Percentiles rank a stretch among this genome's conserved stretches.
phyloP scores from a whole-genome alignment of 139 green algal species.

The Tetradesmus lagerheimii region DNA sequence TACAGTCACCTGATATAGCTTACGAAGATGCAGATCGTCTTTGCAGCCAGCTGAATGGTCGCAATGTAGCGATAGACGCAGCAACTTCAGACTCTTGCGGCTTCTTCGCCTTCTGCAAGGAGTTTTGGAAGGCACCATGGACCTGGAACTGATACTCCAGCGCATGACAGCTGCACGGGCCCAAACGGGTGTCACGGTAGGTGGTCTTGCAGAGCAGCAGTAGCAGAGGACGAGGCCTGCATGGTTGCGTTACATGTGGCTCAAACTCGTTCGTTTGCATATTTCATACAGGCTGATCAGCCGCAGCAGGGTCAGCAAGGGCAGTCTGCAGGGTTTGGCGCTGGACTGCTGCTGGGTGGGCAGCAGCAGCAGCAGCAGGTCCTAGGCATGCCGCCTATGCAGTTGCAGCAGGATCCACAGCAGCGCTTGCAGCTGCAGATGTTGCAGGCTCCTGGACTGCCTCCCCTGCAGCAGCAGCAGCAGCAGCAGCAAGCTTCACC shows the following conservation, averaged over 20 bases:
- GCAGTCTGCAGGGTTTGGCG: neutral
- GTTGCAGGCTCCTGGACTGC: neutral
- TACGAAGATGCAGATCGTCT: neutral
- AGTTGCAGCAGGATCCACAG: neutral
- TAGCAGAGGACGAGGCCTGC: neutral
- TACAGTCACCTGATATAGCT: too few relatives aligned
- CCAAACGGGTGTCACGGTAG: neutral
- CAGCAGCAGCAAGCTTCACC: neutral
- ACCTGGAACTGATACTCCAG: neutral
- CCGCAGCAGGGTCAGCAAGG: neutral
- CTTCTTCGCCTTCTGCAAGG: neutral
- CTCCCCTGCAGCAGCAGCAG: slow-evolving; percentile 5
- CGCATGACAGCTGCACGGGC: neutral
- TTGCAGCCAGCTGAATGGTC: neutral
- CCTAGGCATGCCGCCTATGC: neutral
- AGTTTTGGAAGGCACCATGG: neutral
- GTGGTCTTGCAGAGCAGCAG: neutral
- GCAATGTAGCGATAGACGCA: neutral
- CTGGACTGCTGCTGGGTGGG: neutral
- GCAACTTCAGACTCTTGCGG: neutral
- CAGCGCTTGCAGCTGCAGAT: neutral
- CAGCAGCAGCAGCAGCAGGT: slow-evolving; percentile 16
- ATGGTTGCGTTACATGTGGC: neutral
- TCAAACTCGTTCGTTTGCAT: neutral
- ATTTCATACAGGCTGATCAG: neutral